Evolutionary conservation across 345 rosid genomes (phyloP).

Genomic region (Rhodomyrtus tomentosa): DNA sequence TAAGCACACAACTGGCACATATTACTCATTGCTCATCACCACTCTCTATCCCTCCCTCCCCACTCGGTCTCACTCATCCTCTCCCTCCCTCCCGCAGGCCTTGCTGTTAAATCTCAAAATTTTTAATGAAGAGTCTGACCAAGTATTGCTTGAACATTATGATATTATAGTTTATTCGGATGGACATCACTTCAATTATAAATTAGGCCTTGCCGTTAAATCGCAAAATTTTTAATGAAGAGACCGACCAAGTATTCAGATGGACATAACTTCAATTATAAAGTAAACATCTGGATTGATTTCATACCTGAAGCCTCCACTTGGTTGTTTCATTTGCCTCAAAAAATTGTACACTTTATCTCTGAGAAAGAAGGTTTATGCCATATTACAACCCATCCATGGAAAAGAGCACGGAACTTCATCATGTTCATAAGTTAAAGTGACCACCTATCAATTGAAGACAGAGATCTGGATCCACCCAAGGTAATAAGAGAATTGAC

Average conservation of each 20-base stretch:
- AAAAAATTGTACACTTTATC: constrained; percentile 41
- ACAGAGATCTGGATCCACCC: constrained; percentile 63
- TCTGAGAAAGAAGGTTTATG: constrained; percentile 29
- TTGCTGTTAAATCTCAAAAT: background rate
- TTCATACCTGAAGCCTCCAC: constrained; percentile 79
- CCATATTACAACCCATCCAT: background rate
- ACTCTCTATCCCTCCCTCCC: background rate
- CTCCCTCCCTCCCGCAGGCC: background rate
- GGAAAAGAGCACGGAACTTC: background rate
- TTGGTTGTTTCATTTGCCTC: constrained; percentile 60
- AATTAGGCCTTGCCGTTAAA: background rate
- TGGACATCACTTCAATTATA: background rate
- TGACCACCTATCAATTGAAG: constrained; percentile 74
- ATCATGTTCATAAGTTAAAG: background rate
- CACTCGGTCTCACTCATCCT: background rate
- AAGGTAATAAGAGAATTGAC: constrained; percentile 81
- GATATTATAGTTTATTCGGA: background rate
- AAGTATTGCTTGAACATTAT: background rate
- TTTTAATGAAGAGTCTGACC: background rate
- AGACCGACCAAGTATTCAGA: background rate
- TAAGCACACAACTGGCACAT: background rate
- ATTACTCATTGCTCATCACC: background rate
- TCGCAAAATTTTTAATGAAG: background rate
- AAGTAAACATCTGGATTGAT: background rate
- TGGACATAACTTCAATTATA: background rate